Conservation (phyloP, 257 asterid genomes). For the Catharanthus roseus region DNA sequence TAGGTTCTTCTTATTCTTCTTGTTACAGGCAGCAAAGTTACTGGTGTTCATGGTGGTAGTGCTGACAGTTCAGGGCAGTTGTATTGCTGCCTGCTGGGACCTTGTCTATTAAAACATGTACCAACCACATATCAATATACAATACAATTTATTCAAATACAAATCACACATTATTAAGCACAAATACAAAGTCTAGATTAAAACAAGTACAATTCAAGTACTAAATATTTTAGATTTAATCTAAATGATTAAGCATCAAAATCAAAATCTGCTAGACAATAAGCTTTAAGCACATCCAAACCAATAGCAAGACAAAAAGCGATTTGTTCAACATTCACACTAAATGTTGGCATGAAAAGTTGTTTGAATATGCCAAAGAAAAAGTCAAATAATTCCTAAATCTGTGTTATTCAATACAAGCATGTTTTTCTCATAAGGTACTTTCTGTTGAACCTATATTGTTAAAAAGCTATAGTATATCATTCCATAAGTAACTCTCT, state of each 20-base stretch:
- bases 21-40: constrained; percentile 27
- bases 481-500: background rate
- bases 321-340: background rate
- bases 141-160: no score
- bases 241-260: no score
- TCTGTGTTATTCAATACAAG: background rate
- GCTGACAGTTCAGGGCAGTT: background rate
- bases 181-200: no score
- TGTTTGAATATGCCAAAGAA: background rate
- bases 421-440: background rate
- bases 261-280: no score
- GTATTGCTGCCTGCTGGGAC: no score
- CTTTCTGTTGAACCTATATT: no score
- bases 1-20: constrained; percentile 51
- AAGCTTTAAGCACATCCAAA: background rate
- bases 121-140: no score
- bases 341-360: background rate
- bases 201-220: no score
- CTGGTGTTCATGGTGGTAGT: constrained; percentile 45
- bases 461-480: background rate
- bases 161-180: no score
- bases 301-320: background rate
- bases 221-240: no score
- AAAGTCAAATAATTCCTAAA: background rate
- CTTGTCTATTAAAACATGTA: no score